A percentile compares a stretch with the other conserved stretches of the same genome.
Evolutionary conservation across 768 basidiomycete species (phyloP).

Genomic region (Thelephora aurantiotincta): DNA sequence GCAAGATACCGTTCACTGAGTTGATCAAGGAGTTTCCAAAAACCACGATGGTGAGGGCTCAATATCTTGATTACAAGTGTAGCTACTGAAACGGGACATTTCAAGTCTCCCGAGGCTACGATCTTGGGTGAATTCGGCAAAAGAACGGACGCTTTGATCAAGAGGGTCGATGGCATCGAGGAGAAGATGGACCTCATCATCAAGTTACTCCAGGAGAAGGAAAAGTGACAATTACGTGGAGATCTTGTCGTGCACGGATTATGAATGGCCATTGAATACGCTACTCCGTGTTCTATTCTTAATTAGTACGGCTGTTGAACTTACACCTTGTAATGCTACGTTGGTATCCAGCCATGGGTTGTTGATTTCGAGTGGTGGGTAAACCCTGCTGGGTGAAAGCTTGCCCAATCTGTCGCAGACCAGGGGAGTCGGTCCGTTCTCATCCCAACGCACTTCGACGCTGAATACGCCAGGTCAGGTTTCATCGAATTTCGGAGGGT

Average conservation of each 20-base stretch:
- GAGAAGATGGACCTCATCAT: slow-evolving; percentile 23
- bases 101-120: slow-evolving; percentile 2
- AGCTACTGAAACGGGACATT: background rate
- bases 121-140: slow-evolving; percentile 20
- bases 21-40: slow-evolving; percentile 63
- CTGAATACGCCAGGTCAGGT: no score
- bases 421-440: no score
- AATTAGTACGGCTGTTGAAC: no score
- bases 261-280: no score
- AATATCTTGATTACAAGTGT: background rate
- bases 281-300: no score
- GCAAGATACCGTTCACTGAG: slow-evolving; percentile 54
- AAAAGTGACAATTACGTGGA: background rate
- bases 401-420: no score
- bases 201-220: slow-evolving; percentile 18
- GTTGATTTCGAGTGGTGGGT: no score
- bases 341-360: no score
- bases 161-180: slow-evolving; percentile 47
- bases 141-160: slow-evolving; percentile 53
- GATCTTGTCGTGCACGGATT: no score
- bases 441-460: no score
- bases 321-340: no score
- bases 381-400: no score
- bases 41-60: slow-evolving; percentile 42
- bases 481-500: background rate